Evolutionary conservation across 495 filamentous ascomycete species (phyloP).

Genomic region (Neurospora sp.): DNA sequence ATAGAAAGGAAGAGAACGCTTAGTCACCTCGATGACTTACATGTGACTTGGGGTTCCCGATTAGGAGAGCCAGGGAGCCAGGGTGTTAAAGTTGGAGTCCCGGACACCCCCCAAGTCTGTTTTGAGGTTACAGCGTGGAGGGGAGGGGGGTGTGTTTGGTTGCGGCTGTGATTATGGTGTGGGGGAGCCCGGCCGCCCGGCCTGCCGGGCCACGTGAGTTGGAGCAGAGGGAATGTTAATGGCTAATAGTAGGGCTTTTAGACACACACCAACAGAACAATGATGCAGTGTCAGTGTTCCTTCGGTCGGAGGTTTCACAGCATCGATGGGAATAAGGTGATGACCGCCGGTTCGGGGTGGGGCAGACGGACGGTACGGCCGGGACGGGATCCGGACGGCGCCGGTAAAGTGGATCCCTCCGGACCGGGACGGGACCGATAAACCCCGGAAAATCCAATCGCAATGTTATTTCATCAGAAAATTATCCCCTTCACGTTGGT

Average conservation of each 20-base stretch:
- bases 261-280: neutral
- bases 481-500: neutral
- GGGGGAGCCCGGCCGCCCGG: neutral
- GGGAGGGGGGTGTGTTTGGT: neutral
- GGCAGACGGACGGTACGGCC: neutral
- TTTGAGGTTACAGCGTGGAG: neutral
- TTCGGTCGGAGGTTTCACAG: neutral
- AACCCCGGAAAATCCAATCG: neutral
- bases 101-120: neutral
- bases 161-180: neutral
- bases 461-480: neutral
- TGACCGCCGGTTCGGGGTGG: neutral
- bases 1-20: neutral
- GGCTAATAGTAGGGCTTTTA: neutral
- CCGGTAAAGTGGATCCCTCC: neutral
- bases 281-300: neutral
- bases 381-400: neutral
- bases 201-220: neutral
- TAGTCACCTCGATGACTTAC: neutral
- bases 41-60: neutral
- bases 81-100: neutral
- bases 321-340: neutral
- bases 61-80: too few species aligned
- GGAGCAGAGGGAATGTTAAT: neutral
- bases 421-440: neutral